Conservation (phyloP, 2,329 filamentous ascomycete genomes). For the Curvularia sp. region DNA sequence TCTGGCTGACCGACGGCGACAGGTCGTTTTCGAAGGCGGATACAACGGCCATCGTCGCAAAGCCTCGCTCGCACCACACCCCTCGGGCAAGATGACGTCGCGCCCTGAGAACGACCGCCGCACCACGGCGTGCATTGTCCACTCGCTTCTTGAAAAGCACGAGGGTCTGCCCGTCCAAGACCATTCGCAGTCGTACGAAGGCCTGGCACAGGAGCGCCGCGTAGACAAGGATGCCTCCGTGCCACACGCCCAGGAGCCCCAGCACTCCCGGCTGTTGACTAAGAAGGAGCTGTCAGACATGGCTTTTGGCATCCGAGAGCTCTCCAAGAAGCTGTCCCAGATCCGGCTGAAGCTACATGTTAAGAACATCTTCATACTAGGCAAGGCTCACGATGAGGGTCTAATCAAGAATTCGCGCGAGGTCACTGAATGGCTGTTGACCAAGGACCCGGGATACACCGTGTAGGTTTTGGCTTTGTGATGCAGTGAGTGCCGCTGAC, state of each 20-base stretch:
- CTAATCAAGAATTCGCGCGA: constrained; percentile 80
- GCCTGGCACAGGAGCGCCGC: constrained; percentile 45
- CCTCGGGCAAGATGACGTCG: constrained; percentile 30
- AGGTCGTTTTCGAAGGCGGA: constrained; percentile 66
- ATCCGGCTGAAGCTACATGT: constrained; percentile 84
- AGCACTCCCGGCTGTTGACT: constrained; percentile 78
- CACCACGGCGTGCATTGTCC: constrained; percentile 67
- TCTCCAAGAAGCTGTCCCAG: constrained; percentile 84
- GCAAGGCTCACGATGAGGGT: constrained; percentile 87
- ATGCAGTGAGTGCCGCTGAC: constrained; percentile 6
- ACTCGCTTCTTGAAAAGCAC: constrained; percentile 63
- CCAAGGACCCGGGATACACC: constrained; percentile 72
- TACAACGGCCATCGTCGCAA: constrained; percentile 62
- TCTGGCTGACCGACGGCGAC: constrained; percentile 15
- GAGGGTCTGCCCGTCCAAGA: constrained; percentile 40
- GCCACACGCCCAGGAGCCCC: constrained; percentile 45
- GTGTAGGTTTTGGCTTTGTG: constrained; percentile 62
- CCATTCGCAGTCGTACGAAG: constrained; percentile 42
- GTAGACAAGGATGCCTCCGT: constrained; percentile 55
- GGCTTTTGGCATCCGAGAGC: constrained; percentile 92
- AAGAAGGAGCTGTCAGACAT: constrained; percentile 96
- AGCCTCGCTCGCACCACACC: constrained; percentile 63
- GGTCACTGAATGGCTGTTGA: constrained; percentile 80
- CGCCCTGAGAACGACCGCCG: constrained; percentile 48
- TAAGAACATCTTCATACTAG: constrained; percentile 83